Conservation (phyloP, 352 stramenopile genomes). For the Globisporangium carolinianum region DNA sequence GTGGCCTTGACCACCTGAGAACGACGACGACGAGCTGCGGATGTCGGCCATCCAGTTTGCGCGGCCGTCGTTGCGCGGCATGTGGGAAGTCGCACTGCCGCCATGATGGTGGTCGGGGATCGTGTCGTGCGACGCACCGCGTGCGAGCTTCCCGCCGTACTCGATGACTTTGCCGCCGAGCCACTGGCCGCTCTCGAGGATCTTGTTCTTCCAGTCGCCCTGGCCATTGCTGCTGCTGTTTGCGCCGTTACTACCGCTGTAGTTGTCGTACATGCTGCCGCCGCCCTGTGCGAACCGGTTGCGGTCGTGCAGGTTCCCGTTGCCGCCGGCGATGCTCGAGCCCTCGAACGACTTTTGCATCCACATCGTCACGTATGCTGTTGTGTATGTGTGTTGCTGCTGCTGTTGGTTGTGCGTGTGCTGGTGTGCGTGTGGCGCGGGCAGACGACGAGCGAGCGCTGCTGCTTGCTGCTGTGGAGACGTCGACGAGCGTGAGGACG, state of each 20-base stretch:
- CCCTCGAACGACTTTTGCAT: slow-evolving; percentile 61
- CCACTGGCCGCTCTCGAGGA: slow-evolving; percentile 65
- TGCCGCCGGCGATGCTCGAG: slow-evolving; percentile 16
- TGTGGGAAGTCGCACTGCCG: slow-evolving; percentile 17
- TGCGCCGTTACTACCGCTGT: slow-evolving; percentile 14
- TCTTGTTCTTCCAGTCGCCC: slow-evolving; percentile 63
- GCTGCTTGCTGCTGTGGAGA: not conserved
- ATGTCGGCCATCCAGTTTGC: slow-evolving; percentile 78
- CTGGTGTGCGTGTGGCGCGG: not conserved
- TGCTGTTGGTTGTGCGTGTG: not conserved
- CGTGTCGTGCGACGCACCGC: slow-evolving; percentile 29
- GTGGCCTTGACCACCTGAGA: slow-evolving; percentile 13
- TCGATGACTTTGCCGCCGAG: slow-evolving; percentile 68
- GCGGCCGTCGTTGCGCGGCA: slow-evolving; percentile 59
- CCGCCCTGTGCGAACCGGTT: slow-evolving; percentile 26
- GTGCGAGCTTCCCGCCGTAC: slow-evolving; percentile 50
- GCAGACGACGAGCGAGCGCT: not conserved
- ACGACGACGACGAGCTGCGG: slow-evolving; percentile 38
- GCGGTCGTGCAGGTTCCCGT: slow-evolving; percentile 40
- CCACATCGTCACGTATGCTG: slow-evolving; percentile 24
- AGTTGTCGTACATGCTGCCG: slow-evolving; percentile 21
- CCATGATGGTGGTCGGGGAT: slow-evolving; percentile 29
- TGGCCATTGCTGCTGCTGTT: slow-evolving; percentile 4
- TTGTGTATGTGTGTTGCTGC: not conserved
- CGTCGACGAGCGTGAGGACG: too few species aligned